Percentiles rank a stretch among this genome's conserved stretches.
Conservation (phyloP, 176 grass and related monocot species). For the Triticum turgidum region DNA sequence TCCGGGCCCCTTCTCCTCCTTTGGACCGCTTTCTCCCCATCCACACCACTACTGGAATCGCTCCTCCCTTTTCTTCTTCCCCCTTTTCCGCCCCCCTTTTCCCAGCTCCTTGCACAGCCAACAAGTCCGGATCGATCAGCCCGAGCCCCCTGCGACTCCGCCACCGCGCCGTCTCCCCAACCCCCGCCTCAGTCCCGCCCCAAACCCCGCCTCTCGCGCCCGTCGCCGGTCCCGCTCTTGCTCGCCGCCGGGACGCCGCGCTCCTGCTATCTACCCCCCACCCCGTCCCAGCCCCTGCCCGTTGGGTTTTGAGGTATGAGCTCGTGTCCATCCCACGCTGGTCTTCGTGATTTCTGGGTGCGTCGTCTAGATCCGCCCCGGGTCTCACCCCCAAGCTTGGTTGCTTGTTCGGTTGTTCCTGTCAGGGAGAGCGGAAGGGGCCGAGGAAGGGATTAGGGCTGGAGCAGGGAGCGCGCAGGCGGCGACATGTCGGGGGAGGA, state of each 20-base stretch:
- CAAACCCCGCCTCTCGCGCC: not conserved
- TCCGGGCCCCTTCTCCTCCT: not conserved
- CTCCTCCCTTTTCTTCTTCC: constrained; percentile 4
- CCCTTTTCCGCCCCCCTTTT: constrained; percentile 14
- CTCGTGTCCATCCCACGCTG: not conserved
- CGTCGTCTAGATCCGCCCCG: not conserved
- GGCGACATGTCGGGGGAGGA: constrained; percentile 54
- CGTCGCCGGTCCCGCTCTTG: not conserved
- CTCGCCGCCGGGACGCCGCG: not conserved
- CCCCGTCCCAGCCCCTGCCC: not conserved
- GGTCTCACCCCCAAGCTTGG: not conserved
- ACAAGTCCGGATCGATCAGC: not conserved
- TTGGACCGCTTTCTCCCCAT: not conserved
- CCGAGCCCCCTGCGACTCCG: no score
- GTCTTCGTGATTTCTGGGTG: not conserved
- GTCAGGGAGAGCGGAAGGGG: constrained; percentile 1
- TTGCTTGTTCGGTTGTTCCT: not conserved
- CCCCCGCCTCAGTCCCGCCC: not conserved
- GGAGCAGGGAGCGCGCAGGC: constrained; percentile 23
- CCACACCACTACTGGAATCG: not conserved
- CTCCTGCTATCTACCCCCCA: not conserved
- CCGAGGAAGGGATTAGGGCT: constrained; percentile 15
- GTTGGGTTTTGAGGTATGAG: not conserved
- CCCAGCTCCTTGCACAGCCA: not conserved
- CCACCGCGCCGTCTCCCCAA: not conserved